phyloP scores from a whole-genome alignment of 2,329 filamentous ascomycete genomes.

The Trichoderma oligosporum region DNA sequence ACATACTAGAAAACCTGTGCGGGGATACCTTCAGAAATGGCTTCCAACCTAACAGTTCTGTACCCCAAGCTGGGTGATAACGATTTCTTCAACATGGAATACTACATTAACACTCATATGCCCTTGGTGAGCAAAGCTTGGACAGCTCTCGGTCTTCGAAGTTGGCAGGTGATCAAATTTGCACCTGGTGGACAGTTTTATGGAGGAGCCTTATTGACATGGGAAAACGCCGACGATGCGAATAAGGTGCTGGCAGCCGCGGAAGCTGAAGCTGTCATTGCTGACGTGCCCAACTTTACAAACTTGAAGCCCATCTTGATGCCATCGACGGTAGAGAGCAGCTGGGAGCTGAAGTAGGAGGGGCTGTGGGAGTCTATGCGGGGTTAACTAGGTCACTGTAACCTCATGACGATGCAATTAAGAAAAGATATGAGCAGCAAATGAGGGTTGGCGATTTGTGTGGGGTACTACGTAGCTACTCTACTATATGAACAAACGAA shows the following conservation, averaged over 20 bases:
- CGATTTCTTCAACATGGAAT: conserved; percentile 10
- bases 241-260: background rate
- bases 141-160: background rate
- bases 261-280: background rate
- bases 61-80: conserved; percentile 1
- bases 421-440: background rate
- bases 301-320: conserved; percentile 3
- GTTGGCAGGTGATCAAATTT: conserved; percentile 6
- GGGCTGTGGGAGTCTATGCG: background rate
- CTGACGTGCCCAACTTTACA: conserved; percentile 6
- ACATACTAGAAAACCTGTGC: background rate
- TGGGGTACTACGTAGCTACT: too few species aligned
- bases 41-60: conserved; percentile 8
- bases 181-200: background rate
- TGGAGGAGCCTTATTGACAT: background rate
- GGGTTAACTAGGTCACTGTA: background rate
- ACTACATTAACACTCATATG: conserved; percentile 13
- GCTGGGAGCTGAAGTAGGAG: conserved; percentile 4
- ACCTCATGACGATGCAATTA: background rate
- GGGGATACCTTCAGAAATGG: background rate
- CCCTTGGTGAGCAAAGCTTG: background rate
- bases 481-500: too few species aligned
- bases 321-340: background rate
- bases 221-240: background rate
- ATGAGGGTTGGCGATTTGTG: background rate